Evolutionary conservation across 441 rosid genomes (phyloP), one percentile per base, ranked within the genome.

Genomic region (Corymbia citriodora): DNA sequence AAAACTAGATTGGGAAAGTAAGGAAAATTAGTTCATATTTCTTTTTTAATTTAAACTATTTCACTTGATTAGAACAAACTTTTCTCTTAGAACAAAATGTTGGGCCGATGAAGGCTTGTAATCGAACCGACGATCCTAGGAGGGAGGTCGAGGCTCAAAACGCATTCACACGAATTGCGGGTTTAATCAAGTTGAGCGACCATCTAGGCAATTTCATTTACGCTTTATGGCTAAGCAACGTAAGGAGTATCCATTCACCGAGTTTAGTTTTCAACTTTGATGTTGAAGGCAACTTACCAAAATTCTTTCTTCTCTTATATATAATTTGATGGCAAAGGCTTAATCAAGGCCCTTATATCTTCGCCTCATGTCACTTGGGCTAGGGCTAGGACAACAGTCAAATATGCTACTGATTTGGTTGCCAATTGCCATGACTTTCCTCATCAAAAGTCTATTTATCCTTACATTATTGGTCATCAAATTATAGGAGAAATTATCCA

Each of bases 261-360:
- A 61, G 33, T 61, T 27, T 31, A 61, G 27, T 61, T 61, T 61
- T 61, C 70, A 61, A 61, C 70, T 61, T 61, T 29, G 70, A 61
- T 61, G 33, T 61, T 61, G 33, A 61, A 61, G 70, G 2, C 70
- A 0, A 29, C 70, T 63, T 63, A 0, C 31, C 70, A 63, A 63
- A 29, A 6, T 63, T 63, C 0, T 29, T 63, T 29, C 8, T 63
- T 63, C 31, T 63, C 70, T 29, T 13, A 0, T 63, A 13, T 29
- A 63, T 29, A 0, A 63, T 29, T 52, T 63, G 33, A 63, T 0
- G 31, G 16, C 31, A 7, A 8, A 27, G 70, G 9, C 2, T 14
- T 13, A 27, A 0, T 12, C 70, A 63, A 29, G 70, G 70, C 70
- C 70, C 70, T 63, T 15, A 29, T 29, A 63, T 63, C 70, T 29